These are phyloP conservation scores for Mycena citricolor DNA, from an alignment of 1,284 basidiomycete species.

Conservation along the genomic window DNA sequence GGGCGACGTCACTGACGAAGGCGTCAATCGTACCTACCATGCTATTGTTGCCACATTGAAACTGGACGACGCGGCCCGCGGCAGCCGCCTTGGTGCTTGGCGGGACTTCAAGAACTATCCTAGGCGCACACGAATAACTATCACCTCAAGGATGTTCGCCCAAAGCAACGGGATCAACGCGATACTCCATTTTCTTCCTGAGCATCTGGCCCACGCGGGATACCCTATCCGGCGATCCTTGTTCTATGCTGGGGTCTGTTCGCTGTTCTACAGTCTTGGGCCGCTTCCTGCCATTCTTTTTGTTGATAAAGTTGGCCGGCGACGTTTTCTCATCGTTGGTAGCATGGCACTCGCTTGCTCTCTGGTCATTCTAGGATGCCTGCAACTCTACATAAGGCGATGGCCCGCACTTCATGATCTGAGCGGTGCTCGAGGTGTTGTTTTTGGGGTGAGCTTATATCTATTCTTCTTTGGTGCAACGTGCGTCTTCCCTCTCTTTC, in stretches of 20 bases:
- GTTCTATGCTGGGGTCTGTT: slow-evolving; percentile 51
- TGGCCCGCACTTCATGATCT: slow-evolving; percentile 35
- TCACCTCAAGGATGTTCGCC: slow-evolving; percentile 53
- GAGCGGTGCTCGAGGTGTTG: slow-evolving; percentile 18
- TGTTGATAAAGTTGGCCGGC: slow-evolving; percentile 55
- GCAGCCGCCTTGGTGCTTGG: slow-evolving; percentile 40
- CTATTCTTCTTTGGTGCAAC: slow-evolving; percentile 51
- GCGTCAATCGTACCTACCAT: slow-evolving; percentile 37
- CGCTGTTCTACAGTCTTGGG: slow-evolving; percentile 53
- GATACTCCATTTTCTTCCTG: slow-evolving; percentile 54
- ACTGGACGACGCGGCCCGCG: slow-evolving; percentile 38
- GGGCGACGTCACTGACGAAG: slow-evolving; percentile 40
- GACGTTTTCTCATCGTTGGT: slow-evolving; percentile 49
- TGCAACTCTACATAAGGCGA: slow-evolving; percentile 42
- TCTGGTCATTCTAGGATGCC: slow-evolving; percentile 43
- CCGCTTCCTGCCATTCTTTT: slow-evolving; percentile 58
- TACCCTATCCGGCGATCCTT: slow-evolving; percentile 44
- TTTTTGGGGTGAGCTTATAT: slow-evolving; percentile 42
- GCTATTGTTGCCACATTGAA: slow-evolving; percentile 43
- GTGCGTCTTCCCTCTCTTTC: slow-evolving; percentile 27
- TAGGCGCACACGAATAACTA: slow-evolving; percentile 43
- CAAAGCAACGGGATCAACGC: slow-evolving; percentile 59
- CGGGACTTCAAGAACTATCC: slow-evolving; percentile 47
- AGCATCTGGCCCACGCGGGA: slow-evolving; percentile 50
- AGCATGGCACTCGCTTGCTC: slow-evolving; percentile 40